These are phyloP conservation scores for Exsudoporus frostii DNA, from an alignment of 768 basidiomycete species.

Conservation along the genomic window DNA sequence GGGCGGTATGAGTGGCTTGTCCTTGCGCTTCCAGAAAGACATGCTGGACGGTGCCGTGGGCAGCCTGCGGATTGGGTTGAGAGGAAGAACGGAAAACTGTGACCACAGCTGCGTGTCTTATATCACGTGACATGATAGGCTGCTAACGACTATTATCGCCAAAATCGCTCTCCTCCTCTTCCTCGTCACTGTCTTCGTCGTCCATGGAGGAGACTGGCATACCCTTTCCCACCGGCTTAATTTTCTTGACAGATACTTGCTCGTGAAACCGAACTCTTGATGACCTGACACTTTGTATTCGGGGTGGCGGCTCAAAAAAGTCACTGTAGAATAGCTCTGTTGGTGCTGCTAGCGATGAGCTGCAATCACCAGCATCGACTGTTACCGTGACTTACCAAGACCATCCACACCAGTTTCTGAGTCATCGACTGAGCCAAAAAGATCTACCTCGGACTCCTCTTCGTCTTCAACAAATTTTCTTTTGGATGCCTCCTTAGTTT, in stretches of 20 bases:
- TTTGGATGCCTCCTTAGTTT: slow-evolving; percentile 57
- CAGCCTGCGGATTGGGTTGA: background rate
- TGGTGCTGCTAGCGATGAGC: slow-evolving; percentile 1
- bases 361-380: background rate
- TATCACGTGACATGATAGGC: slow-evolving; percentile 19
- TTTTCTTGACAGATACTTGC: slow-evolving; percentile 76
- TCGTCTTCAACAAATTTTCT: slow-evolving; percentile 54
- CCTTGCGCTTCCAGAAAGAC: slow-evolving; percentile 59
- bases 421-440: slow-evolving; percentile 61
- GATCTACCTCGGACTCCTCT: slow-evolving; percentile 57
- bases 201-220: slow-evolving; percentile 47
- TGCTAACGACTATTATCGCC: slow-evolving; percentile 31
- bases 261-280: slow-evolving; percentile 75
- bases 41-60: slow-evolving; percentile 8
- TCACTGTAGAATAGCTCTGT: slow-evolving; percentile 69
- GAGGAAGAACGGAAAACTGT: slow-evolving; percentile 3
- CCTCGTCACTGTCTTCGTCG: slow-evolving; percentile 33
- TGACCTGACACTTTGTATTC: slow-evolving; percentile 15
- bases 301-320: slow-evolving; percentile 71
- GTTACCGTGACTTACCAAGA: slow-evolving; percentile 41
- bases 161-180: slow-evolving; percentile 35
- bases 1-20: slow-evolving; percentile 67
- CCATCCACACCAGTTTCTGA: slow-evolving; percentile 37
- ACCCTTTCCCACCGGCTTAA: slow-evolving; percentile 68
- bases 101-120: background rate